Percentiles rank a stretch among this genome's conserved stretches.
These are phyloP conservation scores for Periconia sp. DNA, from an alignment of 2,329 filamentous ascomycete species.

Conservation along the genomic window DNA sequence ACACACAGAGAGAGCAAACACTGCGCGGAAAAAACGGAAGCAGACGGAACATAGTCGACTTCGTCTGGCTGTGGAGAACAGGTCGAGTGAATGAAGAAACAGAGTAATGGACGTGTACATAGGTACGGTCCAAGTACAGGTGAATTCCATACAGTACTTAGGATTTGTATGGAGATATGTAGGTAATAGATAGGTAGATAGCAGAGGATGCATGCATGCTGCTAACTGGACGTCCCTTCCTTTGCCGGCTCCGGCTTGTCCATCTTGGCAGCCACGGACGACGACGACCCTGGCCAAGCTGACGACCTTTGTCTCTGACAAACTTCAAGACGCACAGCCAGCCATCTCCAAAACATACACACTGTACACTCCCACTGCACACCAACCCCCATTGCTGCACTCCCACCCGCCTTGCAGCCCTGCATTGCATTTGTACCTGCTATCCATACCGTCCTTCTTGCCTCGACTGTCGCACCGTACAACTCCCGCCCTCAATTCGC, in stretches of 20 bases:
- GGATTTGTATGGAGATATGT: too few species aligned
- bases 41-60: too few species aligned
- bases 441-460: conserved; percentile 15
- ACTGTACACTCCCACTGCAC: too few species aligned
- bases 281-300: neutral
- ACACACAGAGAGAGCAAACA: too few species aligned
- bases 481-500: conserved; percentile 3
- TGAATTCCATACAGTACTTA: too few species aligned
- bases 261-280: neutral
- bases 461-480: neutral
- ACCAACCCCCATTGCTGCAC: neutral
- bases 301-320: neutral
- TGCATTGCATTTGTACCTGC: neutral
- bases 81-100: too few species aligned
- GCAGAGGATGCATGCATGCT: too few species aligned
- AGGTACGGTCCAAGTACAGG: neutral
- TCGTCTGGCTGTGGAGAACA: too few species aligned
- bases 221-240: neutral
- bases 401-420: neutral
- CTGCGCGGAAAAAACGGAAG: too few species aligned
- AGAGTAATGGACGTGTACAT: too few species aligned
- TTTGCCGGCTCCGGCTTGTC: neutral
- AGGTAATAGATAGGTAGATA: too few species aligned
- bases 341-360: too few species aligned
- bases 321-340: neutral